Conservation (phyloP, 2,329 filamentous ascomycete genomes). For the Plenodomus tracheiphilus region DNA sequence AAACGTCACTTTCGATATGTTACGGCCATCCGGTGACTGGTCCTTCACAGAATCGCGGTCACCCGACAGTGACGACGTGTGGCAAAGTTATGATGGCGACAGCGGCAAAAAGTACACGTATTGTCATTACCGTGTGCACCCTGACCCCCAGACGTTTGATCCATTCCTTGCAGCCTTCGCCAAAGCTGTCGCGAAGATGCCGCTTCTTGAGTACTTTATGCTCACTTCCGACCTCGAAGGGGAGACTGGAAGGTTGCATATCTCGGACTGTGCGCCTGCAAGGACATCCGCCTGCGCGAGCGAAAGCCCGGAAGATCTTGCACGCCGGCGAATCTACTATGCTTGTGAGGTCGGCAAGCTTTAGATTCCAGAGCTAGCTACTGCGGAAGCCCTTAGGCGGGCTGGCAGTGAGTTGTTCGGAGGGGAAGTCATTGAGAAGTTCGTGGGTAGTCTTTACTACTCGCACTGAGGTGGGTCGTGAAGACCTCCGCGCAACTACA, state of each 20-base stretch:
- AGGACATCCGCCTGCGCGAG: constrained; percentile 6
- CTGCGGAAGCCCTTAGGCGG: constrained; percentile 2
- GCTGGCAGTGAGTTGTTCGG: constrained; percentile 4
- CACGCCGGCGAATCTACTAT: constrained; percentile 5
- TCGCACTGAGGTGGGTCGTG: too few relatives aligned
- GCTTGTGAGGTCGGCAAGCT: constrained; percentile 5
- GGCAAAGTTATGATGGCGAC: too few relatives aligned
- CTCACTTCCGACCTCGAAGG: constrained; percentile 6
- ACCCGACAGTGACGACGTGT: neutral
- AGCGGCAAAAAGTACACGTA: constrained; percentile 3
- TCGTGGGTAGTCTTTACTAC: constrained; percentile 7
- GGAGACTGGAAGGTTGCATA: constrained; percentile 1
- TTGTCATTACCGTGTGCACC: constrained; percentile 10
- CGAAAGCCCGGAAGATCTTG: constrained; percentile 1
- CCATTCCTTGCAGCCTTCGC: constrained; percentile 20
- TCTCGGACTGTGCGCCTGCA: constrained; percentile 9
- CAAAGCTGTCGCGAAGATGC: constrained; percentile 20
- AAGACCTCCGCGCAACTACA: too few relatives aligned
- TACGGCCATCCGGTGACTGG: constrained; percentile 12
- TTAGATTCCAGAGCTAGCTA: constrained; percentile 5
- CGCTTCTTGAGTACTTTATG: constrained; percentile 8
- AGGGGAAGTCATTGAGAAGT: constrained; percentile 6
- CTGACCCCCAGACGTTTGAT: constrained; percentile 14
- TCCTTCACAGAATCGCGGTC: constrained; percentile 14
- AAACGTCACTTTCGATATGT: constrained; percentile 10